phyloP scores from a whole-genome alignment of 2,329 filamentous ascomycete genomes.

The Arachnomyces sp. region DNA sequence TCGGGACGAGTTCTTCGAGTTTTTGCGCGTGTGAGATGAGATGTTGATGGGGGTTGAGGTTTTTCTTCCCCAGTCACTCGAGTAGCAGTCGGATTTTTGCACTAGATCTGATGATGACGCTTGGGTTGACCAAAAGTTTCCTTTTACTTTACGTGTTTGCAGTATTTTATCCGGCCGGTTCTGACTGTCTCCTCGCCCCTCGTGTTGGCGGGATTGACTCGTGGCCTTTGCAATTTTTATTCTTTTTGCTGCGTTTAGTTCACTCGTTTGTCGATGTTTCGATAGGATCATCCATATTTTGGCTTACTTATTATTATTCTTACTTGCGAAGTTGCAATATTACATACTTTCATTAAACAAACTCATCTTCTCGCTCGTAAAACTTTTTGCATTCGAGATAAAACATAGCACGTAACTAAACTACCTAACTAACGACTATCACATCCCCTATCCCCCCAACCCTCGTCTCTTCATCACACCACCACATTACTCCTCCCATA shows the following conservation, averaged over 20 bases:
- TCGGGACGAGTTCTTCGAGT: background rate
- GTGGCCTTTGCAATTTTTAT: conserved; percentile 29
- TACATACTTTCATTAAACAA: too few species aligned
- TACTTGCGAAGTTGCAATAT: too few species aligned
- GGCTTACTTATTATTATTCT: too few species aligned
- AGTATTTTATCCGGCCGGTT: conserved; percentile 31
- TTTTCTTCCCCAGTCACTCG: background rate
- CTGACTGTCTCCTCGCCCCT: conserved; percentile 42
- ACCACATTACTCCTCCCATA: too few species aligned
- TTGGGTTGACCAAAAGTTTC: conserved; percentile 3
- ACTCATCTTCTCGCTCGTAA: too few species aligned
- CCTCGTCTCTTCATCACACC: too few species aligned
- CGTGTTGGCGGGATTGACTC: conserved; percentile 39
- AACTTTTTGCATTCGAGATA: too few species aligned
- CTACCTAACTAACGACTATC: too few species aligned
- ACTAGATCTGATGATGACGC: conserved; percentile 1
- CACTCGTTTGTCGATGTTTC: too few species aligned
- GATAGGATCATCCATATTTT: too few species aligned
- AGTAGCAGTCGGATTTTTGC: background rate
- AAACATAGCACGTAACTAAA: too few species aligned
- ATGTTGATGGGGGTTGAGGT: background rate
- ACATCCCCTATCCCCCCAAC: too few species aligned
- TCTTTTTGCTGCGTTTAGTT: conserved; percentile 7
- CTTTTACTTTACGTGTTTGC: conserved; percentile 13
- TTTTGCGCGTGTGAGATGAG: background rate